phyloP scores from a whole-genome alignment of 192 early-diverging fungal genomes.

The Mortierella antarctica region DNA sequence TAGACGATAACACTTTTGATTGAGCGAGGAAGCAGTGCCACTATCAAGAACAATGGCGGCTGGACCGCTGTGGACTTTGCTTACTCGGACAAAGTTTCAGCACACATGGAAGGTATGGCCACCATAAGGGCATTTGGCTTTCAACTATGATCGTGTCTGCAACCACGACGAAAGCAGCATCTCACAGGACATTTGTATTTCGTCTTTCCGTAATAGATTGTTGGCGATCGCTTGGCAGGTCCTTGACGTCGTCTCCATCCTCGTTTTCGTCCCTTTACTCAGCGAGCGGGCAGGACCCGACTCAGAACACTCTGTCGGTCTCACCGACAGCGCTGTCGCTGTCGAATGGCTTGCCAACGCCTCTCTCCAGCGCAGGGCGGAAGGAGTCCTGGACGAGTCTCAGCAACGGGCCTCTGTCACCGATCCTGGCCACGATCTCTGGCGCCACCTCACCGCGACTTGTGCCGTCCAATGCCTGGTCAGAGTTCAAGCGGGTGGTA shows the following conservation, averaged over 20 bases:
- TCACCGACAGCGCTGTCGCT: slow-evolving; percentile 1
- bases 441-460: slow-evolving; percentile 44
- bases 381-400: slow-evolving; percentile 51
- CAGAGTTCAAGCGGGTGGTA: slow-evolving; percentile 50
- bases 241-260: slow-evolving; percentile 18
- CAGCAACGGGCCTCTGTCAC: slow-evolving; percentile 42
- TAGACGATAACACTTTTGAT: slow-evolving; percentile 42
- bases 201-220: slow-evolving; percentile 18
- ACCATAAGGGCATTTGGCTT: too few relatives aligned
- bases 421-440: slow-evolving; percentile 39
- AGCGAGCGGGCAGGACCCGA: background rate
- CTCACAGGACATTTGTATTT: background rate
- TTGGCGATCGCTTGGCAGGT: slow-evolving; percentile 29
- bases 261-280: slow-evolving; percentile 45
- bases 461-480: slow-evolving; percentile 49
- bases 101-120: slow-evolving; percentile 51
- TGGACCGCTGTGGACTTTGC: slow-evolving; percentile 54
- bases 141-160: background rate
- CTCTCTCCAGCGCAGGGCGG: slow-evolving; percentile 9
- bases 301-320: slow-evolving; percentile 1
- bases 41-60: slow-evolving; percentile 53
- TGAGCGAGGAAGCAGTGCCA: slow-evolving; percentile 35
- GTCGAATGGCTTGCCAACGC: slow-evolving; percentile 2
- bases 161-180: background rate
- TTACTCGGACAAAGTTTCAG: slow-evolving; percentile 41